A percentile compares a stretch with the other conserved stretches of the same genome.
Conservation (phyloP, 805 yeast genomes). For the Candida railenensis region DNA sequence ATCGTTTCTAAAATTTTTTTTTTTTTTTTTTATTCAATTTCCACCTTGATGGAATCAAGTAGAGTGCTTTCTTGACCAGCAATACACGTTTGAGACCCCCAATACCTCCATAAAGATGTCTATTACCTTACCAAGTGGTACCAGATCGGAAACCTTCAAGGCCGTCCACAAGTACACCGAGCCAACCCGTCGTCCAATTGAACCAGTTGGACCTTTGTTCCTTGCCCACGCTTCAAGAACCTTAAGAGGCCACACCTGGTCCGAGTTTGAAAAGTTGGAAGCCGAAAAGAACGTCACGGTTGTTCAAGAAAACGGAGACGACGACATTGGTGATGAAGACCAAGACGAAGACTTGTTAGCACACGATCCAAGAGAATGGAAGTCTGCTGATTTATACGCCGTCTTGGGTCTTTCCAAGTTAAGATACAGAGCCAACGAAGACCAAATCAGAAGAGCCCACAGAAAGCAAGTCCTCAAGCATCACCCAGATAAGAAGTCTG, state of each 20-base stretch:
- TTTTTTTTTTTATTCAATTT: too few relatives aligned
- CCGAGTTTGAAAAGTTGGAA: constrained; percentile 91
- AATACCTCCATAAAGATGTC: constrained; percentile 37
- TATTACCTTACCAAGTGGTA: constrained; percentile 41
- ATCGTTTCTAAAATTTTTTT: background rate
- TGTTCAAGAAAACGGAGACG: constrained; percentile 62
- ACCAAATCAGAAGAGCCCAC: constrained; percentile 94
- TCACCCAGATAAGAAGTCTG: constrained; percentile 98
- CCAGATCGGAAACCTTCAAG: constrained; percentile 47
- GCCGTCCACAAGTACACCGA: constrained; percentile 51
- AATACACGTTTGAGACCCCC: too few relatives aligned
- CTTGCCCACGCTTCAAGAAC: constrained; percentile 96
- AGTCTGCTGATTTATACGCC: constrained; percentile 91
- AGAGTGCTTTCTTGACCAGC: too few relatives aligned
- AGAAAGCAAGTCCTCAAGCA: constrained; percentile 94
- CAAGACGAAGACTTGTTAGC: constrained; percentile 66
- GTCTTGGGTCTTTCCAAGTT: constrained; percentile 91
- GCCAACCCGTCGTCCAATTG: constrained; percentile 77
- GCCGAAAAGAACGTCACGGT: constrained; percentile 81
- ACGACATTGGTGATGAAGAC: constrained; percentile 73
- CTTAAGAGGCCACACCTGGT: constrained; percentile 96
- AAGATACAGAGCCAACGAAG: constrained; percentile 88
- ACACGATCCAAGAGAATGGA: constrained; percentile 99
- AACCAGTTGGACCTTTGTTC: constrained; percentile 95
- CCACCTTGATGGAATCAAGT: too few relatives aligned